These are phyloP conservation scores for Cynara cardunculus DNA, from an alignment of 129 eudicot genomes.

Conservation along the genomic window DNA sequence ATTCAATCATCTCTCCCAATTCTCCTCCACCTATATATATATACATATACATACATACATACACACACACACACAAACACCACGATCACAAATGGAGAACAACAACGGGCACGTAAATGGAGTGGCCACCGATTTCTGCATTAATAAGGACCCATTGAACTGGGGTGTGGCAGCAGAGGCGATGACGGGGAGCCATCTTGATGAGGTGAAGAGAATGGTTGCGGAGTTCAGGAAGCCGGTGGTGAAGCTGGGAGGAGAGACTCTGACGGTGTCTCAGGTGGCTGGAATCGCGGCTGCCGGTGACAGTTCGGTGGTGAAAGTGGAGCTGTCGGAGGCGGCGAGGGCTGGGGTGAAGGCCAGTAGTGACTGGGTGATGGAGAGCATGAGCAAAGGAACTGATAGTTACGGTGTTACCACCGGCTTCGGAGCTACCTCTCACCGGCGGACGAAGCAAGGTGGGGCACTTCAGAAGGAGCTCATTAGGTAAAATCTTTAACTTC, in stretches of 20 bases:
- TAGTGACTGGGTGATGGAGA: constrained; percentile 85
- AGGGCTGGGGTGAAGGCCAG: constrained; percentile 70
- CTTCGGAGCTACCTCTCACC: constrained; percentile 72
- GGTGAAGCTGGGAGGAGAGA: constrained; percentile 66
- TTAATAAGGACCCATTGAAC: constrained; percentile 59
- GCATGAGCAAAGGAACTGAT: constrained; percentile 70
- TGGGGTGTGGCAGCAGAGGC: constrained; percentile 76
- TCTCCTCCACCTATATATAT: background rate
- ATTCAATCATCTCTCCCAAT: constrained; percentile 12
- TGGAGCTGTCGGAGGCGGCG: constrained; percentile 70
- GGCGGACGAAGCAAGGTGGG: constrained; percentile 76
- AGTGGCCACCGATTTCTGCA: constrained; percentile 28
- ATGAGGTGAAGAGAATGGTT: constrained; percentile 79
- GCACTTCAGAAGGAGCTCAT: constrained; percentile 82
- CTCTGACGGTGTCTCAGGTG: constrained; percentile 63
- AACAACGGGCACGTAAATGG: constrained; percentile 30
- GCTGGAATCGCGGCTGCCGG: constrained; percentile 59
- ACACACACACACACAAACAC: background rate
- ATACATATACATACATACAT: background rate
- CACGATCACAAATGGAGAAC: constrained; percentile 13
- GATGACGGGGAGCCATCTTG: constrained; percentile 69
- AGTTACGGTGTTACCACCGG: constrained; percentile 83
- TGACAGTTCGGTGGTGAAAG: constrained; percentile 31
- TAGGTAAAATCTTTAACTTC: constrained; percentile 35
- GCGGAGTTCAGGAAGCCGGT: constrained; percentile 61